Base-by-base conservation (phyloP, 768 basidiomycete species). In the Boletellus emodensis region DNA sequence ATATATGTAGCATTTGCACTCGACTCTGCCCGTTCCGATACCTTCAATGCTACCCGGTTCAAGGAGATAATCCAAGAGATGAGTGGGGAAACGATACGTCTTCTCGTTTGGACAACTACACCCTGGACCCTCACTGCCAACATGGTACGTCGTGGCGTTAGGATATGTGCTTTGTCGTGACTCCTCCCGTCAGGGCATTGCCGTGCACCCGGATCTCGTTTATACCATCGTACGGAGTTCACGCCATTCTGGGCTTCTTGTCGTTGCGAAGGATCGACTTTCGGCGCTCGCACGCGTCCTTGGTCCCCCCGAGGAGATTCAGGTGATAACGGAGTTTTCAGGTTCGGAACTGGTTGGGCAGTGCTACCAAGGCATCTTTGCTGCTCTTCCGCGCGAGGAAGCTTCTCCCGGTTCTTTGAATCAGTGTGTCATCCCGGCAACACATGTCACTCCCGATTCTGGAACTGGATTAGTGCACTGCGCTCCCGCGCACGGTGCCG, bases 91-190 rank as follows among this genome's bases (percentile, higher is more conserved):
- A 15, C 60, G 43, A 67, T 85, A 11, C 75, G 77, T 26, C 59
- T 96, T 10, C 72, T 93, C 15, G 87, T 95, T 4, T 99, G 95
- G 95, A 98, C 95, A 3, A 98, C 95, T 4, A 98, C 95, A 0
- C 90, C 95, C 1, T 99, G 95, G 95, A 98, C 92, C 4, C 71
- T 98, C 41, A 92, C 90, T 6, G 90, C 92, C 2, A 98, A 99
- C 62, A 92, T 94, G 88, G 94, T 93, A 57, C 37, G 78, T 49
- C 32, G 17, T 40, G 17, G 22, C n/a, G 6, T 40, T 22, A 14
- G 51, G 35, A 35, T 38, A 38, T n/a, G 22, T 17, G 30, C 40
- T 44, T 47, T 37, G 14, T 34, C 12, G 9, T 54, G 33, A 52
- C 9, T 37, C 35, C 24, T 30, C 32, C 14, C n/a, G 14, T 30